Evolutionary conservation across 1,284 basidiomycete species (phyloP), one percentile per base, ranked within the genome.

Genomic region (Ustilago trichophora): DNA sequence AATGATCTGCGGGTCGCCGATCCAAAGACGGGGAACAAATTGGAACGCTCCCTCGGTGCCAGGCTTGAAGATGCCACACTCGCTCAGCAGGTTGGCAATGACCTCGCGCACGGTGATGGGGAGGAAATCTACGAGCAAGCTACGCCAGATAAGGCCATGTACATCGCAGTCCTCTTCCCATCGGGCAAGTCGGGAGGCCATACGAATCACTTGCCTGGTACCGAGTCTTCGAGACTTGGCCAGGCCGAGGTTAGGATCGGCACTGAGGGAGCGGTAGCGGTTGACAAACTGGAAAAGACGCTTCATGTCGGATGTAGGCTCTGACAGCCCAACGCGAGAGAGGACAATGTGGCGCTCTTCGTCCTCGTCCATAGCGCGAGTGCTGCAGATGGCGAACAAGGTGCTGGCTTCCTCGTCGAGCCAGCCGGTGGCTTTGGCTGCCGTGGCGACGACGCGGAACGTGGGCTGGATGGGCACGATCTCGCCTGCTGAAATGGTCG

Each of bases 371-470:
- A 83, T 83, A 2, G 82, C 76, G 37, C 71, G 51, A 11, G 82
- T 72, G 26, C 75, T 62, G 25, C 82, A 74, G 43, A 78, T 68
- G 25, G 70, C 65, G 42, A 83, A 81, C 29, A 78, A 66, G 4
- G 81, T 74, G 22, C 76, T 56, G 13, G 80, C 72, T 41, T 81
- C 76, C 40, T 83, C 82, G 16, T 78, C 76, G 4, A 83, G 67
- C 82, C 82, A 83, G 27, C 72, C 66, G 6, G 72, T 72, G 3
- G 76, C 36, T 7, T 68, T 70, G 32, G 77, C 51, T 2, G 82
- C 76, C 3, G 78, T 82, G 9, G 79, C 78, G 29, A 83, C 72
- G 32, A 83, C 51, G 8, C 82, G 78, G 69, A 83, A 80, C 0
- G 71, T 69, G 32, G 75, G 49, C 42, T 66, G 38, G 35, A 72